phyloP scores from a whole-genome alignment of 2,329 filamentous ascomycete genomes.

The Xylaria sp. region DNA sequence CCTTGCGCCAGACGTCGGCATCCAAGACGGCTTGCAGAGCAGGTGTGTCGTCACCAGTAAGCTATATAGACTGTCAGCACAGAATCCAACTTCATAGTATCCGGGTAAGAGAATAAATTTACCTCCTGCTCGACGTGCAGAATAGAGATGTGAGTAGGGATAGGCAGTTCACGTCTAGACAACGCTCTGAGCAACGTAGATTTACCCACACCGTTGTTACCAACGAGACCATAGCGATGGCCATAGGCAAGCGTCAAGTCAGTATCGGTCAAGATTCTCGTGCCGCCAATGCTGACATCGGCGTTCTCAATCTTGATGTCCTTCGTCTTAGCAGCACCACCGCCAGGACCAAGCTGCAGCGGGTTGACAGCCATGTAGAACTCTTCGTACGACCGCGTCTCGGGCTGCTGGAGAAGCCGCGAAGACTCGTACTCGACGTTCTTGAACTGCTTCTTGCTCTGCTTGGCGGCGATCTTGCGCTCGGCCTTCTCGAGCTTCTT shows the following conservation, averaged over 20 bases:
- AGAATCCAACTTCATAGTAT: not conserved
- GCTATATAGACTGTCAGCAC: slow-evolving; percentile 45
- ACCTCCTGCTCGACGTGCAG: slow-evolving; percentile 98
- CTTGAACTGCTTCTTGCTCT: slow-evolving; percentile 98
- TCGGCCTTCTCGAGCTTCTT: slow-evolving; percentile 99
- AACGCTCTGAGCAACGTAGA: slow-evolving; percentile 89
- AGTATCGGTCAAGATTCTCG: slow-evolving; percentile 85
- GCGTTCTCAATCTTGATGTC: slow-evolving; percentile 97
- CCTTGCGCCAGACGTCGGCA: slow-evolving; percentile 97
- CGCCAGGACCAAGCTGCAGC: slow-evolving; percentile 69
- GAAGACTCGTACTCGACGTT: slow-evolving; percentile 97
- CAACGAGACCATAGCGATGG: slow-evolving; percentile 91
- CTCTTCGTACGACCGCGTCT: slow-evolving; percentile 91
- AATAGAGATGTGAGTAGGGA: slow-evolving; percentile 97
- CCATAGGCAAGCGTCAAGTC: slow-evolving; percentile 86
- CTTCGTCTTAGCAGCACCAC: slow-evolving; percentile 82
- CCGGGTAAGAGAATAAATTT: slow-evolving; percentile 24
- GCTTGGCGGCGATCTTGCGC: slow-evolving; percentile 94
- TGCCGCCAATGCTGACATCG: slow-evolving; percentile 86
- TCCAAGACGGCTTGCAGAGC: slow-evolving; percentile 93
- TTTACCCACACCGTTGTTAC: slow-evolving; percentile 98
- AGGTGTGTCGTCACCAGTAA: slow-evolving; percentile 90
- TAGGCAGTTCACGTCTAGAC: slow-evolving; percentile 85
- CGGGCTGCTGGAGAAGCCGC: slow-evolving; percentile 74
- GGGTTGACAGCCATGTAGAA: slow-evolving; percentile 99